Evolutionary conservation across 768 basidiomycete genomes (phyloP).

Genomic region (Myochromella boudieri): DNA sequence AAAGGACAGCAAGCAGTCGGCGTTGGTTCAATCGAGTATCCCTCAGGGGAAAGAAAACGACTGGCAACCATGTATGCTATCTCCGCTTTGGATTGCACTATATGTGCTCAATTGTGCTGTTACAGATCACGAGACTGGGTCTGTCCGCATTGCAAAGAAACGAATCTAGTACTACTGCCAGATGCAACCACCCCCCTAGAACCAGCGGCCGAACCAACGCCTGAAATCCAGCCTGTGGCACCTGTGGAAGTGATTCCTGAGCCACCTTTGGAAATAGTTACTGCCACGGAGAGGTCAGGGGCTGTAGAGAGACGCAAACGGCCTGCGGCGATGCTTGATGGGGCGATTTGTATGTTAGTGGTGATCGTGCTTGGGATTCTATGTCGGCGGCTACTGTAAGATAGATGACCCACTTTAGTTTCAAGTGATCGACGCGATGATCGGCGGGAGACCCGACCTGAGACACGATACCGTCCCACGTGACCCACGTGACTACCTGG

Average conservation of each 20-base stretch:
- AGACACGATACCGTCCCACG: too few relatives aligned
- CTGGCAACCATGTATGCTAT: slow-evolving; percentile 68
- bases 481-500: too few relatives aligned
- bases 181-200: slow-evolving; percentile 43
- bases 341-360: slow-evolving; percentile 70
- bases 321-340: slow-evolving; percentile 63
- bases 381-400: slow-evolving; percentile 54
- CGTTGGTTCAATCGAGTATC: slow-evolving; percentile 85
- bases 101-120: slow-evolving; percentile 6
- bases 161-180: slow-evolving; percentile 71
- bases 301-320: slow-evolving; percentile 35
- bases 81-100: slow-evolving; percentile 9
- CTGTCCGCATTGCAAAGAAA: slow-evolving; percentile 70
- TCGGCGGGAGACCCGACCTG: too few relatives aligned
- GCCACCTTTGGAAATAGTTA: slow-evolving; percentile 4
- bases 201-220: not conserved
- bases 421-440: not conserved
- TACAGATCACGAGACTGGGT: slow-evolving; percentile 77
- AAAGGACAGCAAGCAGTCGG: slow-evolving; percentile 87
- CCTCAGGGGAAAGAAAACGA: slow-evolving; percentile 70
- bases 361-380: slow-evolving; percentile 68
- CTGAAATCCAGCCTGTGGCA: slow-evolving; percentile 1
- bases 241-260: not conserved
- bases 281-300: not conserved
- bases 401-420: slow-evolving; percentile 10